Evolutionary conservation across 345 rosid genomes (phyloP).

Genomic region (Moricandia arvensis): DNA sequence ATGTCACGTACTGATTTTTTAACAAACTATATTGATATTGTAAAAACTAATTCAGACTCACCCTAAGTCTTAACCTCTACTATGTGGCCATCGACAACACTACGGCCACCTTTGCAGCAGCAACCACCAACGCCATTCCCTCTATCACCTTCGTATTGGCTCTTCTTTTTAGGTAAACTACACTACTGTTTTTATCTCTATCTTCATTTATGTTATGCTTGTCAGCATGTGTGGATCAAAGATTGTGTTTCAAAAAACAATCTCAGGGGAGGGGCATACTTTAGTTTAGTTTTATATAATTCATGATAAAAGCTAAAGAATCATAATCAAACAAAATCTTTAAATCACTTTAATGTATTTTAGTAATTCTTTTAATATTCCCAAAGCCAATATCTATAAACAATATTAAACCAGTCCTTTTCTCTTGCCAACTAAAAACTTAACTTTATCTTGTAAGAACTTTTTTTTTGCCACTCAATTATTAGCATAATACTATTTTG

Average conservation of each 20-base stretch:
- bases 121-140: constrained; percentile 73
- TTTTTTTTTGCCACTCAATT: not conserved
- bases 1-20: not conserved
- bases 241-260: not conserved
- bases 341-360: constrained; percentile 9
- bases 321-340: not conserved
- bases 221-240: not conserved
- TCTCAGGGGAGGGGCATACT: not conserved
- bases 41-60: constrained; percentile 42
- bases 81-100: constrained; percentile 64
- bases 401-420: not conserved
- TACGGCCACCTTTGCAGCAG: constrained; percentile 88
- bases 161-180: constrained; percentile 49
- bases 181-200: not conserved
- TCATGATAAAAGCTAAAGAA: not conserved
- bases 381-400: not conserved
- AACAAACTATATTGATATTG: not conserved
- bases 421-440: not conserved
- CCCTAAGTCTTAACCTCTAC: constrained; percentile 66
- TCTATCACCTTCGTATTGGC: constrained; percentile 74
- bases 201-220: not conserved
- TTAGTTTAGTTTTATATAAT: not conserved
- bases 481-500: not conserved
- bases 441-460: not conserved
- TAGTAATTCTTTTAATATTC: constrained; percentile 12